phyloP scores from a whole-genome alignment of 345 rosid species.

The Viola odorata region DNA sequence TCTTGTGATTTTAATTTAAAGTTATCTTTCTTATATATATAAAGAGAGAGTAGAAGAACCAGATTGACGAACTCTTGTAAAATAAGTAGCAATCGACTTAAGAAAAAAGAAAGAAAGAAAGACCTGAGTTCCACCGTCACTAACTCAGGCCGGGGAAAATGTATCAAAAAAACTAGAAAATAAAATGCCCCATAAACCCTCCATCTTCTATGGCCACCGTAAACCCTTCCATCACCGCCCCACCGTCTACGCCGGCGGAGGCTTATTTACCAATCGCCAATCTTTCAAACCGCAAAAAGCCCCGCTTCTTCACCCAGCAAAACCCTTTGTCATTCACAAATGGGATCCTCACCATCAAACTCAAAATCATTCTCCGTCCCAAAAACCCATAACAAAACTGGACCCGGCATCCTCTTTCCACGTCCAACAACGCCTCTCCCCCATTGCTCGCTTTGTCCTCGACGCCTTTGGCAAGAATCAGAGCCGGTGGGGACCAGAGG shows the following conservation, averaged over 20 bases:
- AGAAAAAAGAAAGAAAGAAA: no score
- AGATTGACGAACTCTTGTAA: no score
- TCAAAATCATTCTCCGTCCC: no score
- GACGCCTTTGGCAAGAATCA: conserved; percentile 64
- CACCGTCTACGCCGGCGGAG: conserved; percentile 76
- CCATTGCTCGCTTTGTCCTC: conserved; percentile 74
- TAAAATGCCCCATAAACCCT: conserved; percentile 37
- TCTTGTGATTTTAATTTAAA: no score
- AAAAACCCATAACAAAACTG: conserved; percentile 32
- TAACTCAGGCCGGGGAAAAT: no score
- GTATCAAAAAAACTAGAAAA: no score
- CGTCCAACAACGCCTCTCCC: conserved; percentile 52
- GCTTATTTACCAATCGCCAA: conserved; percentile 71
- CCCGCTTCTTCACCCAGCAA: conserved; percentile 12
- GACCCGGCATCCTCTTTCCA: conserved; percentile 17
- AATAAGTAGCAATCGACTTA: no score
- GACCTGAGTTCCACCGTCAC: no score
- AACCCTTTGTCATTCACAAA: conserved; percentile 52
- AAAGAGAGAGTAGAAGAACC: no score
- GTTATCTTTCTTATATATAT: no score
- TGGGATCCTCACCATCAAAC: conserved; percentile 36
- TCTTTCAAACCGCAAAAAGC: conserved; percentile 16
- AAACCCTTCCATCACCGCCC: conserved; percentile 82
- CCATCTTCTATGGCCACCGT: conserved; percentile 77
- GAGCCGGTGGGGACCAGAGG: conserved; percentile 57